Conservation (phyloP, 1,139 yeast genomes). For the Diutina pseudorugosa region DNA sequence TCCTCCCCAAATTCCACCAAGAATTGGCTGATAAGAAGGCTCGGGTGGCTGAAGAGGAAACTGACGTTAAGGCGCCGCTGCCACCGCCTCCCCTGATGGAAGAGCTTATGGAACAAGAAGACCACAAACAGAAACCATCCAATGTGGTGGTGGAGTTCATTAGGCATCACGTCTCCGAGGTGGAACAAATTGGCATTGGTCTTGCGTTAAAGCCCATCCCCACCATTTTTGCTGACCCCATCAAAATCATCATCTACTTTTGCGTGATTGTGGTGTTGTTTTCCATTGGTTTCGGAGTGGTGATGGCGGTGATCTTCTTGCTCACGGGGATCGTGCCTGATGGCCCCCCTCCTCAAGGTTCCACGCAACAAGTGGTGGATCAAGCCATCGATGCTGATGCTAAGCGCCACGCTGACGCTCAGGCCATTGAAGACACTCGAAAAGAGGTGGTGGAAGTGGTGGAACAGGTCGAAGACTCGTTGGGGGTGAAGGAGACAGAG, state of each 20-base stretch:
- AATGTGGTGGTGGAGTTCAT: background rate
- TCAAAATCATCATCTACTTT: background rate
- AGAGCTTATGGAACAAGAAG: background rate
- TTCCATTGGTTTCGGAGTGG: background rate
- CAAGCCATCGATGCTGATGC: background rate
- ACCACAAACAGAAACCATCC: background rate
- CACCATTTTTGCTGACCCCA: background rate
- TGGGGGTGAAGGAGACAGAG: background rate
- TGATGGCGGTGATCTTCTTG: background rate
- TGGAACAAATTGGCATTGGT: background rate
- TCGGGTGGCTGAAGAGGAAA: background rate
- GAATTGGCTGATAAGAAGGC: conserved; percentile 23
- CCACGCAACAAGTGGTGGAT: background rate
- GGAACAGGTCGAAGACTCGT: background rate
- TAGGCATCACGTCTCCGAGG: background rate
- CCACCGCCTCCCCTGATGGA: background rate
- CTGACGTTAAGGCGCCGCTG: background rate
- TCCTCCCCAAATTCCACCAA: conserved; percentile 42
- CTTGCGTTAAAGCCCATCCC: conserved; percentile 1
- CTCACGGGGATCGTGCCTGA: background rate
- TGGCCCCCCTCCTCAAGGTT: background rate
- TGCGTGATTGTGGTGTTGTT: background rate
- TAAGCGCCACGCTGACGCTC: background rate
- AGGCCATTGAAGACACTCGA: background rate
- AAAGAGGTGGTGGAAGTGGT: background rate